phyloP scores from a whole-genome alignment of 2,329 filamentous ascomycete genomes.

The Parastagonospora avenae region DNA sequence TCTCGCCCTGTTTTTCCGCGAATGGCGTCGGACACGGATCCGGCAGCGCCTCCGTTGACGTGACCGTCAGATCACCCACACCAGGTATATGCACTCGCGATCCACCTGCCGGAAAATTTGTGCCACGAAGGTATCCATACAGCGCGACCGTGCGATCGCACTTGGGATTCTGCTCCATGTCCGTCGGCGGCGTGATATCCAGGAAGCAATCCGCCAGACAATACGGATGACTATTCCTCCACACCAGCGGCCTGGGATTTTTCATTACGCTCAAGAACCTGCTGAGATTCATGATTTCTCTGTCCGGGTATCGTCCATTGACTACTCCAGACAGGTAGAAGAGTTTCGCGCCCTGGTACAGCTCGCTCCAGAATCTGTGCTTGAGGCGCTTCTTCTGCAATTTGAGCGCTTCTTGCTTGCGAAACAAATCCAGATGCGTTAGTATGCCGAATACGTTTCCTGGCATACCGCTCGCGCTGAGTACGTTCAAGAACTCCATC shows the following conservation, averaged over 20 bases:
- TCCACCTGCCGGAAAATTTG: slow-evolving; percentile 85
- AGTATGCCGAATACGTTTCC: slow-evolving; percentile 98
- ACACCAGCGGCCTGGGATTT: slow-evolving; percentile 92
- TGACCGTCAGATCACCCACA: slow-evolving; percentile 84
- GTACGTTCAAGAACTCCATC: slow-evolving; percentile 96
- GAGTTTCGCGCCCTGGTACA: slow-evolving; percentile 95
- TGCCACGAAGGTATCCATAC: slow-evolving; percentile 92
- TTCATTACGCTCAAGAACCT: slow-evolving; percentile 99
- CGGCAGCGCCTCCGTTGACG: slow-evolving; percentile 82
- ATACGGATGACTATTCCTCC: slow-evolving; percentile 96
- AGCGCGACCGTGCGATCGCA: slow-evolving; percentile 90
- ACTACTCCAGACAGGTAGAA: slow-evolving; percentile 97
- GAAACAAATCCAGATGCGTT: slow-evolving; percentile 94
- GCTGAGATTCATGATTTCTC: slow-evolving; percentile 93
- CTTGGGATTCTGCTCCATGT: slow-evolving; percentile 84
- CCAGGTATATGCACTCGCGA: slow-evolving; percentile 92
- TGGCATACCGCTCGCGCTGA: slow-evolving; percentile 95
- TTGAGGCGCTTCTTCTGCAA: slow-evolving; percentile 96
- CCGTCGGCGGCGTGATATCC: slow-evolving; percentile 91
- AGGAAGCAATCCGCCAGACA: slow-evolving; percentile 91
- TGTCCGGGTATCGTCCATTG: slow-evolving; percentile 94
- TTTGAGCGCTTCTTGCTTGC: slow-evolving; percentile 88
- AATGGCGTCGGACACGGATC: slow-evolving; percentile 95
- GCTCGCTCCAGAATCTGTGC: slow-evolving; percentile 92
- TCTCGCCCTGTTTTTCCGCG: slow-evolving; percentile 85